phyloP scores from a whole-genome alignment of 371 early-diverging fungal genomes.

The Lichtheimia ornata region DNA sequence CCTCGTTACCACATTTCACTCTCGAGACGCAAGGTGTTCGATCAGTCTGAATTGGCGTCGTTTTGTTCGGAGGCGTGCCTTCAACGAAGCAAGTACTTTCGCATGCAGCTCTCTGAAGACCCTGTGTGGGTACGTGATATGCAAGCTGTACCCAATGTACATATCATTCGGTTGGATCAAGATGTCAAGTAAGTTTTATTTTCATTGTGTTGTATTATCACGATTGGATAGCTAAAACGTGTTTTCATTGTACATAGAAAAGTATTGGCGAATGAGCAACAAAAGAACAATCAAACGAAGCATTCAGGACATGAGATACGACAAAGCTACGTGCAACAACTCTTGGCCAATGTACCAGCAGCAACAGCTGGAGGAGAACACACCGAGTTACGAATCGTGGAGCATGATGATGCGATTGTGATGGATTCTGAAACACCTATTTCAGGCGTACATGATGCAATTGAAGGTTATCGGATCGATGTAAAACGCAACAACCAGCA shows the following conservation, averaged over 20 bases:
- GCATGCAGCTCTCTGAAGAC: slow-evolving; percentile 63
- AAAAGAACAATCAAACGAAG: slow-evolving; percentile 4
- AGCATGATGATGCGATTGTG: too few species aligned
- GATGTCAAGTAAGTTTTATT: slow-evolving; percentile 34
- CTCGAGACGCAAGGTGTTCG: slow-evolving; percentile 64
- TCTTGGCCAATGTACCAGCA: slow-evolving; percentile 30
- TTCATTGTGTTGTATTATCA: background rate
- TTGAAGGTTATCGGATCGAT: slow-evolving; percentile 49
- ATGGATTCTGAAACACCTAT: too few species aligned
- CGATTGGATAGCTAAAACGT: too few species aligned
- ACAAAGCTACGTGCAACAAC: slow-evolving; percentile 38
- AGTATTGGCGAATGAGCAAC: slow-evolving; percentile 25
- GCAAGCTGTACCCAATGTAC: slow-evolving; percentile 14
- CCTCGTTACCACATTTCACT: slow-evolving; percentile 62
- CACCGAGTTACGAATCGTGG: slow-evolving; percentile 25
- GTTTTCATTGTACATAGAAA: slow-evolving; percentile 14
- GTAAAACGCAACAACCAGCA: slow-evolving; percentile 16
- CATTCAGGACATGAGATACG: slow-evolving; percentile 18
- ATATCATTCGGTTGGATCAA: slow-evolving; percentile 30
- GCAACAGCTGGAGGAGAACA: background rate
- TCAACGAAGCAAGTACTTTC: slow-evolving; percentile 62
- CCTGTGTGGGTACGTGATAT: slow-evolving; percentile 60
- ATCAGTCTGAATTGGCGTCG: slow-evolving; percentile 57
- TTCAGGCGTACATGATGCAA: slow-evolving; percentile 33
- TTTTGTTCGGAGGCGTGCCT: slow-evolving; percentile 68